phyloP scores from a whole-genome alignment of 106 monocot genomes.

The Hemerocallis citrina region DNA sequence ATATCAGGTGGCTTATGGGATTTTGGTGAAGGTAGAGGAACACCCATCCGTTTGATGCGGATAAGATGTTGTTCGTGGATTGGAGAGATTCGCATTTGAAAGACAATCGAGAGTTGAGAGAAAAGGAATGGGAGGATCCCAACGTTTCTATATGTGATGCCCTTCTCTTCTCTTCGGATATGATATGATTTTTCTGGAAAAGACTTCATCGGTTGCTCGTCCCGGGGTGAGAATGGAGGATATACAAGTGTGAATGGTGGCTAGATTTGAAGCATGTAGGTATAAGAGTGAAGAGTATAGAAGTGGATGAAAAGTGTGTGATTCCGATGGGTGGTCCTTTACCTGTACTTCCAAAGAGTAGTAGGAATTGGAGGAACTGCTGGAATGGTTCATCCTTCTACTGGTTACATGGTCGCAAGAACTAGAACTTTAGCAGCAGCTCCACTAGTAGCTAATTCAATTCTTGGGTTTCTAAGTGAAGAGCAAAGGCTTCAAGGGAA shows the following conservation, averaged over 20 bases:
- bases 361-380: slow-evolving; percentile 91
- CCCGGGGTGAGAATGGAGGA: slow-evolving; percentile 72
- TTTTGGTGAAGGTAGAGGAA: slow-evolving; percentile 87
- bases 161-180: slow-evolving; percentile 65
- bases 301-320: slow-evolving; percentile 84
- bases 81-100: slow-evolving; percentile 91
- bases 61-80: slow-evolving; percentile 98
- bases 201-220: slow-evolving; percentile 90
- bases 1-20: slow-evolving; percentile 97
- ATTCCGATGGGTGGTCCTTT: slow-evolving; percentile 96
- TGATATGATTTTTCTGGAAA: slow-evolving; percentile 80
- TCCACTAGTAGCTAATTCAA: slow-evolving; percentile 69
- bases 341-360: slow-evolving; percentile 84
- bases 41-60: slow-evolving; percentile 92
- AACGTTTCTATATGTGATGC: slow-evolving; percentile 97
- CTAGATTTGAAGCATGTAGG: slow-evolving; percentile 74
- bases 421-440: slow-evolving; percentile 89
- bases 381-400: slow-evolving; percentile 98
- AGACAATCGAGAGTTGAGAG: slow-evolving; percentile 18
- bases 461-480: slow-evolving; percentile 57
- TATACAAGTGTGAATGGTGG: slow-evolving; percentile 93
- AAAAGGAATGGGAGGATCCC: slow-evolving; percentile 52
- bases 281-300: slow-evolving; percentile 65
- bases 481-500: slow-evolving; percentile 16
- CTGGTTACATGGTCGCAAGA: slow-evolving; percentile 94